Base-by-base conservation (phyloP, 1,284 basidiomycete species). In the Lentinus polychrous region DNA sequence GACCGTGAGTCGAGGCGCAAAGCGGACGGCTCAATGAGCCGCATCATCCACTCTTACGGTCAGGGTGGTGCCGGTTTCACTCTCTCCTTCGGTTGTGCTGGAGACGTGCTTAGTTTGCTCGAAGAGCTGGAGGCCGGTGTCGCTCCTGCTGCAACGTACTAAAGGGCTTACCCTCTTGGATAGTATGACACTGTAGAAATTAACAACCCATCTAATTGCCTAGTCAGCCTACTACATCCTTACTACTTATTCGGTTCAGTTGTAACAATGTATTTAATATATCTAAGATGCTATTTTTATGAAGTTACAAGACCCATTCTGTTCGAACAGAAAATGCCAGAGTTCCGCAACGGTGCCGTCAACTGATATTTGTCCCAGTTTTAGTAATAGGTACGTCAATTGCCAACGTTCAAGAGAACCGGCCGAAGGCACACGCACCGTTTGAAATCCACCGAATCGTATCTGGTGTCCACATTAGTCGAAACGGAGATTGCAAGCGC, bases 1-100 rank as follows among this genome's bases (percentile, higher is more conserved):
- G 64, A 68, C 52, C 57, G 66, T 3, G 67, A 69, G 54, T 48
- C 56, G 20, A 52, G 55, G 35, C 36, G 39, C 2, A 54, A 52
- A 45, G 44, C 27, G 14, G 53, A 56, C 32, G 58, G 53, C 15
- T 53, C 55, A 3, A 34, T 52, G 37, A 67, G 65, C 49, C 52
- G 56, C 0, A 64, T 68, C 44, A 52, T 68, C 18, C 66, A 69
- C 51, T 62, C 62, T 1, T 69, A 68, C 49, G 66, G 65, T 10
- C 64, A 67, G 32, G 66, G 64, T 18, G 65, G 66, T 2, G 53
- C 62, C 2, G 64, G 64, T 1, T 65, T 58, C 39, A 56, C 51
- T 8, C 46, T 57, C 2, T 57, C 54, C 1, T 57, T 57, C 43
- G 56, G 55, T 6, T 55, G 56, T 44, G 56, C 56, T 15, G 54